Base-by-base conservation (phyloP, 352 stramenopile genomes). In the Blastocystis sp. region DNA sequence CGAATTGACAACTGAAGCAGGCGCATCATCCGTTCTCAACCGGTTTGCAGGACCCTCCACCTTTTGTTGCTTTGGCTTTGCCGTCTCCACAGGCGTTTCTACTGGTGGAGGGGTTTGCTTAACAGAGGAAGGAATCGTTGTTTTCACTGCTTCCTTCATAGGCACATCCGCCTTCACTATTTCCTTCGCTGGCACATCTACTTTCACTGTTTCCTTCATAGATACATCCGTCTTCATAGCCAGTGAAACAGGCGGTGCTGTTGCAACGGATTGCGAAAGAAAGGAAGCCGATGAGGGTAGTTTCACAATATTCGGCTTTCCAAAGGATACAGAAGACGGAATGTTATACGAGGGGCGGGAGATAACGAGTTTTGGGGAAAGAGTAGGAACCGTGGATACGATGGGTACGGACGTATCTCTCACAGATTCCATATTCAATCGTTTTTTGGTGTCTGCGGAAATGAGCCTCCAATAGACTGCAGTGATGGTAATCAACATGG, bases 401-500 rank as follows among this genome's bases (percentile, higher is more conserved):
- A 63, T n/a, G 24, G 57, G 24, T n/a, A 63, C 24, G 24, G 57
- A 24, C 57, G 57, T 19, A 63, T 24, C 19, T 24, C 57, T 24
- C 17, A 1, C 24, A 63, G 17, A 63, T 69, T 69, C 40, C 11
- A 42, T 28, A 17, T 40, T 17, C 40, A 21, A 69, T 69, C 62
- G 11, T 28, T 21, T 19, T 24, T 66, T 81, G 3, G 48, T 9
- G 45, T 81, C 71, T 7, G 71, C 43, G 3, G 71, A 63, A 14
- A 81, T 14, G 40, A 63, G 66, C 24, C 21, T n/a, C 71, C 71
- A 81, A 81, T 81, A 66, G 21, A 81, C 42, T 48, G 28, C 21
- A 60, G 66, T 63, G 7, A 81, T 3, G 24, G 43, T 38, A 24
- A 81, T 10, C 42, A 64, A 40, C 42, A 64, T 59, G n/a, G 66